A percentile compares a stretch with the other conserved stretches of the same genome.
Conservation (phyloP, 768 basidiomycete genomes). For the Tubosaeta sp. region DNA sequence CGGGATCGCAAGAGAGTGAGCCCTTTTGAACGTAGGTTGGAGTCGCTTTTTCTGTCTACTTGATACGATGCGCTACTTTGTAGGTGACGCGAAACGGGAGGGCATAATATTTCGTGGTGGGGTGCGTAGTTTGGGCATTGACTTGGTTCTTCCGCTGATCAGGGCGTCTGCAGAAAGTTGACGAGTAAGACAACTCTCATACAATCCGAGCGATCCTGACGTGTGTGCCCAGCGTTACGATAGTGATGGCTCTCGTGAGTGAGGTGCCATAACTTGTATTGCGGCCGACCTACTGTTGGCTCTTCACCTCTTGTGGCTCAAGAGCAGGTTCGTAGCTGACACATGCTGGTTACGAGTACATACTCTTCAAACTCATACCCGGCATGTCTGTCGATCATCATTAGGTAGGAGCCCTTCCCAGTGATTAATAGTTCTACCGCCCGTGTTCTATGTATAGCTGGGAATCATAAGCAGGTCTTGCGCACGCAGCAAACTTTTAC, state of each 20-base stretch:
- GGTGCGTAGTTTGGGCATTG: constrained; percentile 43
- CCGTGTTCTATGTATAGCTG: no score
- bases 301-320: background rate
- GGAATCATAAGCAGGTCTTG: no score
- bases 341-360: background rate
- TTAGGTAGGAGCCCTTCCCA: no score
- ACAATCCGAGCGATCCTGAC: constrained; percentile 8
- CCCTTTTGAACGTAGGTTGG: constrained; percentile 71
- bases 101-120: constrained; percentile 68
- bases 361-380: background rate
- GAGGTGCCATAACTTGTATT: constrained; percentile 44
- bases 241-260: constrained; percentile 62
- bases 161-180: constrained; percentile 56
- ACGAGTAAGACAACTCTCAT: constrained; percentile 55
- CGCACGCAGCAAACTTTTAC: background rate
- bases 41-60: background rate
- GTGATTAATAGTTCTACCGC: no score
- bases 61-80: constrained; percentile 4
- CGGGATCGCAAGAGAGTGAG: constrained; percentile 55
- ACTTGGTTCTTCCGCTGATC: constrained; percentile 5
- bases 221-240: constrained; percentile 52
- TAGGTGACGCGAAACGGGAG: constrained; percentile 62
- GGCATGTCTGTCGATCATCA: no score
- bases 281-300: background rate
- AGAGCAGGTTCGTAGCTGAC: background rate